Conservation (phyloP, 768 basidiomycete species). For the Termitomyces sp. region DNA sequence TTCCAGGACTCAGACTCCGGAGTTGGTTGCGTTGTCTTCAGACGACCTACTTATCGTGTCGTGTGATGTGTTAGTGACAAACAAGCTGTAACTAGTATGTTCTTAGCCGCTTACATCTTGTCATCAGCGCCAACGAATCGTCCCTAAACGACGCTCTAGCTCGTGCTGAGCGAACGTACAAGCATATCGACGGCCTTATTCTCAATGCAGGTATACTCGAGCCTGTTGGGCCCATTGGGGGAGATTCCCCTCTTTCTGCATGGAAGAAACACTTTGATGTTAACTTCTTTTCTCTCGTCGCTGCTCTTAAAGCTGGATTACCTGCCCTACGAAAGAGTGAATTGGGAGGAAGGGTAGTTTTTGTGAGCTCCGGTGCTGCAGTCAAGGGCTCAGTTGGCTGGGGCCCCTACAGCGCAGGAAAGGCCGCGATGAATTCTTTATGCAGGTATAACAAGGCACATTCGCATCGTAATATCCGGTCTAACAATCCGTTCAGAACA, state of each 20-base stretch:
- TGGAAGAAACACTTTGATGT: slow-evolving; percentile 78
- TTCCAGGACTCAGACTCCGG: slow-evolving; percentile 64
- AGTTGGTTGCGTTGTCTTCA: slow-evolving; percentile 47
- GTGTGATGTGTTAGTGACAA: slow-evolving; percentile 69
- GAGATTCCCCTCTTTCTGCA: slow-evolving; percentile 40
- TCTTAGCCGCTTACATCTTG: slow-evolving; percentile 1
- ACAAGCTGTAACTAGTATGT: slow-evolving; percentile 3
- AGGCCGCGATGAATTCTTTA: slow-evolving; percentile 88
- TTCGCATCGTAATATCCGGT: not conserved
- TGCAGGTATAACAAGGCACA: slow-evolving; percentile 44
- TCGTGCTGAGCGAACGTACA: slow-evolving; percentile 45
- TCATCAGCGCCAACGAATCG: slow-evolving; percentile 50
- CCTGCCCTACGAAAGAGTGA: slow-evolving; percentile 62
- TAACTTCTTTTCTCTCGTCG: slow-evolving; percentile 83
- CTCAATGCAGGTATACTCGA: slow-evolving; percentile 82
- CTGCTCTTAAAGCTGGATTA: slow-evolving; percentile 58
- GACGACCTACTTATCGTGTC: slow-evolving; percentile 47
- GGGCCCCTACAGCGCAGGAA: slow-evolving; percentile 79
- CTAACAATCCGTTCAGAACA: slow-evolving; percentile 43
- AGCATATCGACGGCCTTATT: slow-evolving; percentile 68
- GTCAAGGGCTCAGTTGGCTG: slow-evolving; percentile 61
- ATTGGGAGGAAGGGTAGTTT: slow-evolving; percentile 61
- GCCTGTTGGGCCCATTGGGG: slow-evolving; percentile 57
- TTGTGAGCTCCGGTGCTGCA: slow-evolving; percentile 85
- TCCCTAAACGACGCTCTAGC: slow-evolving; percentile 52